phyloP scores from a whole-genome alignment of 805 yeast species.

The Soucietia sequanensis region DNA sequence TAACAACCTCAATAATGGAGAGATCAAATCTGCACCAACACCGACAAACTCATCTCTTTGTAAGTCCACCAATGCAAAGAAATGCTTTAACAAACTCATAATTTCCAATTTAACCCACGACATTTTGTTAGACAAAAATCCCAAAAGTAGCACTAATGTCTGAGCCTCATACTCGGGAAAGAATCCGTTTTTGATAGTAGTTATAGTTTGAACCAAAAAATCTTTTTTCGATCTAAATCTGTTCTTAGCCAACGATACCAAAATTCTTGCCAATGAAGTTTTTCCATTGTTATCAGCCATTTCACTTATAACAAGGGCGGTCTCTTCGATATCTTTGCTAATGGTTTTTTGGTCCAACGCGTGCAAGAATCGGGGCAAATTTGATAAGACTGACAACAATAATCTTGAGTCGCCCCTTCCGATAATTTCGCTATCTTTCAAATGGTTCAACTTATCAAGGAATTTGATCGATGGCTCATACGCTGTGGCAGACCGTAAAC shows the following conservation, averaged over 20 bases:
- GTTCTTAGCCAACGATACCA: constrained; percentile 72
- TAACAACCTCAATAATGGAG: constrained; percentile 78
- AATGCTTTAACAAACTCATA: constrained; percentile 66
- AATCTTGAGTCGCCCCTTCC: constrained; percentile 70
- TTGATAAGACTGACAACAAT: constrained; percentile 69
- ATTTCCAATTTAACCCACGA: constrained; percentile 82
- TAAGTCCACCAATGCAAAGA: constrained; percentile 77
- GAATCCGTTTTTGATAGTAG: constrained; percentile 63
- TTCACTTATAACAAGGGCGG: constrained; percentile 44
- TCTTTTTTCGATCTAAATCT: constrained; percentile 90
- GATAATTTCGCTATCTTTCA: constrained; percentile 73
- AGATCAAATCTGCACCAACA: constrained; percentile 91
- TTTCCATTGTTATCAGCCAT: constrained; percentile 61
- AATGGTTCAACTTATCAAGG: constrained; percentile 64
- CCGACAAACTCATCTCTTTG: constrained; percentile 78
- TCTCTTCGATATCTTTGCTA: constrained; percentile 46
- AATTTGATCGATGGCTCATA: constrained; percentile 75
- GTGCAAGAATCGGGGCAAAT: constrained; percentile 81
- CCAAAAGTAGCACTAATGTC: constrained; percentile 70
- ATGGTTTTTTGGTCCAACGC: constrained; percentile 61
- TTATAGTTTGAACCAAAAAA: constrained; percentile 76
- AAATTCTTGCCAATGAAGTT: constrained; percentile 63
- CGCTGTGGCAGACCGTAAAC: constrained; percentile 77
- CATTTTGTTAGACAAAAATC: constrained; percentile 72
- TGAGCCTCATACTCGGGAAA: constrained; percentile 77